Conservation (phyloP, 768 basidiomycete species). For the Aureoboletus auriporus region DNA sequence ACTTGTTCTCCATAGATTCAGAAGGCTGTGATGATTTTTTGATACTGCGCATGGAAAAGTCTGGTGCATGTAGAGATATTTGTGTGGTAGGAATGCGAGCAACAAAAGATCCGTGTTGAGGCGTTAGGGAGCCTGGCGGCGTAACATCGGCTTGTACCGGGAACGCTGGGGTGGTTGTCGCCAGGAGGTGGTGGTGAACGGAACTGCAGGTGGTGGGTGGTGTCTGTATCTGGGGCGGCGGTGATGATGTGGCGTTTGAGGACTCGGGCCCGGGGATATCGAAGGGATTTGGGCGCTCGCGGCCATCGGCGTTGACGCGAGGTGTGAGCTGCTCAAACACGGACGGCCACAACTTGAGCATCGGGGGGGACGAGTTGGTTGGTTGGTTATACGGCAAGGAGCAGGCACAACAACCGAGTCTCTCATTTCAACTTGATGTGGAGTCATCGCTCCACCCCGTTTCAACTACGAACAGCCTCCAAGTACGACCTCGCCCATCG, state of each 20-base stretch:
- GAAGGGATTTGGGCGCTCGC: slow-evolving; percentile 58
- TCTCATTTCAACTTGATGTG: neutral
- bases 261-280: slow-evolving; percentile 37
- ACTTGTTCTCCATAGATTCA: slow-evolving; percentile 33
- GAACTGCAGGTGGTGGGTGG: slow-evolving; percentile 10
- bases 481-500: slow-evolving; percentile 35
- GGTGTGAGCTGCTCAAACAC: slow-evolving; percentile 60
- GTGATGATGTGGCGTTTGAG: slow-evolving; percentile 21
- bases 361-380: slow-evolving; percentile 27
- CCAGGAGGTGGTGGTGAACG: slow-evolving; percentile 29
- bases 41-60: slow-evolving; percentile 73
- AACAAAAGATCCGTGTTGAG: slow-evolving; percentile 45
- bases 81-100: slow-evolving; percentile 52
- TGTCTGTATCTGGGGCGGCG: slow-evolving; percentile 10
- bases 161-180: slow-evolving; percentile 18
- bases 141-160: slow-evolving; percentile 33
- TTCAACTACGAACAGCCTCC: slow-evolving; percentile 14
- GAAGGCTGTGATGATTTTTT: slow-evolving; percentile 32
- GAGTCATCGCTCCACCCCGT: neutral
- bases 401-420: neutral
- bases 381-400: slow-evolving; percentile 9
- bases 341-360: slow-evolving; percentile 70
- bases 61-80: slow-evolving; percentile 82
- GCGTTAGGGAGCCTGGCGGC: slow-evolving; percentile 44
- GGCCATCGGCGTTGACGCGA: slow-evolving; percentile 39